Conservation (phyloP, 2,329 filamentous ascomycete species). For the Dichotomopilus funicola region DNA sequence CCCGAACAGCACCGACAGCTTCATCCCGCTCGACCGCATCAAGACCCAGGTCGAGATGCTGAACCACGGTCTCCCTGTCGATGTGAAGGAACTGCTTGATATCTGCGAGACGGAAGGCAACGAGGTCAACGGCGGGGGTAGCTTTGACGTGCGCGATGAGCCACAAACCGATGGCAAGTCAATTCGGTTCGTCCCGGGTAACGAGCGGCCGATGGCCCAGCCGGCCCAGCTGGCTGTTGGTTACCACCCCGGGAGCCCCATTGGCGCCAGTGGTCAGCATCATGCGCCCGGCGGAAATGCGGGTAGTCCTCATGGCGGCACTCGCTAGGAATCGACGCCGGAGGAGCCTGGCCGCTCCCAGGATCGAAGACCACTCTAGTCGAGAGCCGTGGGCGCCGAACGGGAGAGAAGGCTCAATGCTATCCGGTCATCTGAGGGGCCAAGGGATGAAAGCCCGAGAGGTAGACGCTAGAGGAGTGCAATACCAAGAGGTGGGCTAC, state of each 20-base stretch:
- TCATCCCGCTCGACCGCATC: constrained; percentile 61
- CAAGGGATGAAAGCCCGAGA: too few species aligned
- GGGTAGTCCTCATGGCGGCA: not conserved
- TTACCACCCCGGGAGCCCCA: constrained; percentile 58
- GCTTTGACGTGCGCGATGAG: constrained; percentile 62
- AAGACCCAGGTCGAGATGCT: constrained; percentile 58
- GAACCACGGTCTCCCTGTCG: constrained; percentile 43
- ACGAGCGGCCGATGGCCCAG: constrained; percentile 38
- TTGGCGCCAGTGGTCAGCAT: constrained; percentile 1
- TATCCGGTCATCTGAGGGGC: too few species aligned
- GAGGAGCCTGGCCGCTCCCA: too few species aligned
- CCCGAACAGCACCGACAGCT: constrained; percentile 43
- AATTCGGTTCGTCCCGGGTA: constrained; percentile 50
- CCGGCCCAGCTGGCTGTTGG: constrained; percentile 40
- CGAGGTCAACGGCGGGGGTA: constrained; percentile 79
- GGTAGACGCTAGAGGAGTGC: too few species aligned
- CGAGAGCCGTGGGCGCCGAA: too few species aligned
- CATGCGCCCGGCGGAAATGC: constrained; percentile 33
- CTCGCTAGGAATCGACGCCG: constrained; percentile 9
- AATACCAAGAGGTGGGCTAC: too few species aligned
- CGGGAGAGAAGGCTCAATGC: too few species aligned
- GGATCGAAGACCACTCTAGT: too few species aligned
- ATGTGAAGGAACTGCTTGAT: constrained; percentile 65
- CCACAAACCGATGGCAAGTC: constrained; percentile 31
- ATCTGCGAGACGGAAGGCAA: constrained; percentile 91